Evolutionary conservation across 2,329 filamentous ascomycete species (phyloP), one percentile per base, ranked within the genome.

Genomic region (Curvularia lunata): DNA sequence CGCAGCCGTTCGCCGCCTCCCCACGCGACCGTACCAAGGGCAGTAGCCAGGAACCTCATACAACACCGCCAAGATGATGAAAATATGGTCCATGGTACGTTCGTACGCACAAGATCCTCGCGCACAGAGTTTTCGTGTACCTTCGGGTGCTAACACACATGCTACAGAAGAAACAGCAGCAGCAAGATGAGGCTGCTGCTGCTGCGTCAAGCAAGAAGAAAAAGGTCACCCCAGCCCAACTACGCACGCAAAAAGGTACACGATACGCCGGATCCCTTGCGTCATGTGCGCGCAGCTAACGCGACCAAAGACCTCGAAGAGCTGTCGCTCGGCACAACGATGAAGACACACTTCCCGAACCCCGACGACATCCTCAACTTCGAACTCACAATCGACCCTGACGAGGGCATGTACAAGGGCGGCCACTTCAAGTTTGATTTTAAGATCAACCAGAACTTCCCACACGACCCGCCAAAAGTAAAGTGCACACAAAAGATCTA

Each of bases 401-500:
- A 95, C 81, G 91, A 95, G 83, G 87, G 87, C 73, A 88, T 90
- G 84, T 99, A 99, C 85, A 92, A 93, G 74, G 87, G 87, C 68
- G 94, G 94, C 56, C 83, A 83, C 58, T 99, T 98, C 80, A 87
- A 88, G 59, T 99, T 99, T 78, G 90, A 86, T 64, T 98, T 99
- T 79, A 86, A 86, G 63, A 96, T 99, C 81, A 92, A 91, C 78
- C 91, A 94, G 75, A 95, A 91, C 81, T 99, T 97, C 80, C 95
- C 95, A 0, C 95, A 98, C 80, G 93, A 98, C 77, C 93, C 95
- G 62, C 95, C 95, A 19, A 98, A 98, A 80, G 95, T 99, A 69
- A 95, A 91, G 74, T 98, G 95, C 81, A 90, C 88, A 68, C 91
- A 99, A 80, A 98, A 97, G 84, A 98, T 99, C 71, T 99, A 99